Conservation (phyloP, 2,329 filamentous ascomycete species). For the Alternaria brassicicola region DNA sequence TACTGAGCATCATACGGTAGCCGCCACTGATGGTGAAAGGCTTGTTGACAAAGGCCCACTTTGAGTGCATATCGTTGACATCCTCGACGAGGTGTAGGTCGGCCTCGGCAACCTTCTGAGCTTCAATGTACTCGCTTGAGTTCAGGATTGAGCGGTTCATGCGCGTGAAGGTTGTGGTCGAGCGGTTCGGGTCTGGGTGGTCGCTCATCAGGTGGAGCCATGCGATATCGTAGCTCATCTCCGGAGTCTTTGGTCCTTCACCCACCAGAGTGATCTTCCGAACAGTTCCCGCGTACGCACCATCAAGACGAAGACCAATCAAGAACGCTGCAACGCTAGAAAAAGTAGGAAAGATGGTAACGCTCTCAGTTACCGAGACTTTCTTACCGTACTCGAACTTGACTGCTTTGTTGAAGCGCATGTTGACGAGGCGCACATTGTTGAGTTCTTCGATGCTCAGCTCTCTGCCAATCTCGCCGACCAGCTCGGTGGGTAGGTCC, state of each 20-base stretch:
- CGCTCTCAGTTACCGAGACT: background rate
- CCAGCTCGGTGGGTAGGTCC: background rate
- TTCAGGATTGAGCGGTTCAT: background rate
- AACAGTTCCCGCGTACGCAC: background rate
- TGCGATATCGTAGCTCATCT: background rate
- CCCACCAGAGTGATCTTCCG: conserved; percentile 13
- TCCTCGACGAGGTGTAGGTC: conserved; percentile 3
- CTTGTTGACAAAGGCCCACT: conserved; percentile 4
- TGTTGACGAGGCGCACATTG: background rate
- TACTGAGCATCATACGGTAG: conserved; percentile 19
- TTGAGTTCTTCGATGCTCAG: background rate
- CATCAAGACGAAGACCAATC: background rate
- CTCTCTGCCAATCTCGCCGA: background rate
- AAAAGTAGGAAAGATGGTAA: conserved; percentile 3
- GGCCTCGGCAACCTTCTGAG: background rate
- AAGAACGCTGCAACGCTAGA: conserved; percentile 9
- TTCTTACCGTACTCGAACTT: conserved; percentile 3
- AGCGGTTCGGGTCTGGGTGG: background rate
- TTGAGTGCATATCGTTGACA: conserved; percentile 8
- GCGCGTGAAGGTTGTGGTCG: too few species aligned
- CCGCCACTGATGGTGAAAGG: conserved; percentile 18
- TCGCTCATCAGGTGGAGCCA: background rate
- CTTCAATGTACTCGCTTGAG: background rate
- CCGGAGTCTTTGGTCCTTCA: conserved; percentile 9
- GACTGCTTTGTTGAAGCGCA: background rate